phyloP scores from a whole-genome alignment of 768 basidiomycete genomes.

The Phaeolepiota aurea region DNA sequence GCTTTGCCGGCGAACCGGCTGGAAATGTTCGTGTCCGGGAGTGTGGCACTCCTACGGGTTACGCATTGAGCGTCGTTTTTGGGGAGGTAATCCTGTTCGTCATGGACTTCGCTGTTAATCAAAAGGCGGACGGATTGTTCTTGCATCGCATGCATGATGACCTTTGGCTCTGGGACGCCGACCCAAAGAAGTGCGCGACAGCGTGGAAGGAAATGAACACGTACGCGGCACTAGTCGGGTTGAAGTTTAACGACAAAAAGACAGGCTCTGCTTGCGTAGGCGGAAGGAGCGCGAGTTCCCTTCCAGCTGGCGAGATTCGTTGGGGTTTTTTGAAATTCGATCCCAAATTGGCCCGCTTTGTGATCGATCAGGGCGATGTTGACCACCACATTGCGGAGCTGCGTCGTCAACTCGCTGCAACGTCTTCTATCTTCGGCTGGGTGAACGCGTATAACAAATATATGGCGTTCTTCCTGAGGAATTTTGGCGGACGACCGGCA shows the following conservation, averaged over 20 bases:
- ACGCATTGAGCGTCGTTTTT: slow-evolving; percentile 29
- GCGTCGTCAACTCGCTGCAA: slow-evolving; percentile 22
- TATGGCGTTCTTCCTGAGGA: slow-evolving; percentile 26
- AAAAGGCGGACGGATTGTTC: slow-evolving; percentile 28
- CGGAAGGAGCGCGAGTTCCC: slow-evolving; percentile 3
- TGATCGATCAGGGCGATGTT: slow-evolving; percentile 27
- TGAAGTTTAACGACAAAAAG: slow-evolving; percentile 32
- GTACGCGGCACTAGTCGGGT: slow-evolving; percentile 30
- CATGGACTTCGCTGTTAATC: slow-evolving; percentile 43
- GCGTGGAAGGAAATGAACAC: slow-evolving; percentile 34
- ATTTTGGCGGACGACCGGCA: slow-evolving; percentile 26
- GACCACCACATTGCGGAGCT: slow-evolving; percentile 28
- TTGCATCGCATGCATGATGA: slow-evolving; percentile 40
- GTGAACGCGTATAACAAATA: slow-evolving; percentile 31
- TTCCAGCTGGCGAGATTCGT: slow-evolving; percentile 25
- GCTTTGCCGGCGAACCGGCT: slow-evolving; percentile 22
- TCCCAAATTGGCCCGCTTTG: slow-evolving; percentile 17
- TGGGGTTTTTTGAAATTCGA: slow-evolving; percentile 35
- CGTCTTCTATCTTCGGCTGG: slow-evolving; percentile 30
- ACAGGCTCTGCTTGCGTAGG: slow-evolving; percentile 32
- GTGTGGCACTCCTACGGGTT: slow-evolving; percentile 34
- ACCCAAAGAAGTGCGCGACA: slow-evolving; percentile 19
- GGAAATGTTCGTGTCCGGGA: slow-evolving; percentile 21
- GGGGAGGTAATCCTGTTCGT: slow-evolving; percentile 33
- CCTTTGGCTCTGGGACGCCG: slow-evolving; percentile 32